A percentile compares a stretch with the other conserved stretches of the same genome.
These are phyloP conservation scores for Chenopodium berlandieri DNA, from an alignment of 148 eudicot species.

Conservation along the genomic window DNA sequence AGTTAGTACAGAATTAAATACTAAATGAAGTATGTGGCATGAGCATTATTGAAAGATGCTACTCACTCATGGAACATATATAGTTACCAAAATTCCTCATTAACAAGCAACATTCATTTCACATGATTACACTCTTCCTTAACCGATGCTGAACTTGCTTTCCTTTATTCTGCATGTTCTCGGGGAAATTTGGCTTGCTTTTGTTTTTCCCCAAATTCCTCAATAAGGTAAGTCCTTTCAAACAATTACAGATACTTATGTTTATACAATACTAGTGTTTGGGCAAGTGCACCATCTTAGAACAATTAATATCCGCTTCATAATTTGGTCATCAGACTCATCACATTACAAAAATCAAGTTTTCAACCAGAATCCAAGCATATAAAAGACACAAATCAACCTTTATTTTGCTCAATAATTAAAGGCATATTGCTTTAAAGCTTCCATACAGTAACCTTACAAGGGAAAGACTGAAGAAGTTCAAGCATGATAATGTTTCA, in stretches of 20 bases:
- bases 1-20: no score
- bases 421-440: background rate
- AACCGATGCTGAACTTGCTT: background rate
- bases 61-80: background rate
- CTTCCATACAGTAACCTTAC: background rate
- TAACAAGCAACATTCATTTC: background rate
- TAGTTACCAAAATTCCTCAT: background rate
- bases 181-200: background rate
- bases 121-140: background rate
- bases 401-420: background rate
- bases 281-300: no score
- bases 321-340: background rate
- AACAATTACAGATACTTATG: background rate
- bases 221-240: background rate
- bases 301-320: background rate
- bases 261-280: background rate
- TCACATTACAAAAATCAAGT: background rate
- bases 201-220: background rate
- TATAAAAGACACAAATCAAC: no score
- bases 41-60: background rate
- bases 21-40: background rate
- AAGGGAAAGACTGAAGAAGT: background rate
- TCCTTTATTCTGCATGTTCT: background rate
- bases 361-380: background rate
- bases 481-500: no score